These are phyloP conservation scores for Aspergillus versicolor DNA, from an alignment of 2,329 filamentous ascomycete genomes.

Conservation along the genomic window DNA sequence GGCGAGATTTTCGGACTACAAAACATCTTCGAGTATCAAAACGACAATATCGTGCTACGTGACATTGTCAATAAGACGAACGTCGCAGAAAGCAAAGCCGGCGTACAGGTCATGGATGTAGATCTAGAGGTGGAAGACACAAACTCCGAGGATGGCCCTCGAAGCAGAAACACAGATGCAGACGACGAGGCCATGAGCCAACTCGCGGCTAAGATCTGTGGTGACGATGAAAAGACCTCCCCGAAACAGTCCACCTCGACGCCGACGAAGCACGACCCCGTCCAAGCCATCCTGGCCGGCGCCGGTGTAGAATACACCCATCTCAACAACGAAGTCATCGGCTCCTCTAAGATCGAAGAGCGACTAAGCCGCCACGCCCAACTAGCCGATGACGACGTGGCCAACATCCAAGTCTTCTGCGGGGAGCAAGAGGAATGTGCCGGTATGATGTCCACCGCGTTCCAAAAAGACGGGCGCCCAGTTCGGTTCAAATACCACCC, in stretches of 20 bases:
- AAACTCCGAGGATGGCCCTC: constrained; percentile 42
- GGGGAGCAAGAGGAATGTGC: constrained; percentile 17
- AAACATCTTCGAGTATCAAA: constrained; percentile 82
- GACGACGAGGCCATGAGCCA: constrained; percentile 71
- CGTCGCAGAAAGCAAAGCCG: constrained; percentile 85
- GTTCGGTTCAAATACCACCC: constrained; percentile 67
- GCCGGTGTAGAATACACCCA: constrained; percentile 95
- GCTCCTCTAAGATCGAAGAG: constrained; percentile 87
- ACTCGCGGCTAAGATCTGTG: constrained; percentile 63
- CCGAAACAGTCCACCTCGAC: constrained; percentile 20
- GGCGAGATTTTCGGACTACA: constrained; percentile 90
- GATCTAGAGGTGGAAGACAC: constrained; percentile 63
- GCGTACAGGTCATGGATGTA: constrained; percentile 75
- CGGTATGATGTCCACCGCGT: constrained; percentile 13
- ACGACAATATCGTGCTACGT: constrained; percentile 76
- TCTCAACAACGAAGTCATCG: constrained; percentile 92
- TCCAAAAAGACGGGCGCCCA: constrained; percentile 40
- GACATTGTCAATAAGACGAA: constrained; percentile 99
- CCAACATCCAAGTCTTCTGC: constrained; percentile 37
- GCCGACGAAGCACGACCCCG: constrained; percentile 61
- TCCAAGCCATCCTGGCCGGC: constrained; percentile 83
- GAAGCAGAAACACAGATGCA: constrained; percentile 28
- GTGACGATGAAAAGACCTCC: constrained; percentile 30
- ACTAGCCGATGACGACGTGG: constrained; percentile 32
- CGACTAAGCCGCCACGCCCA: constrained; percentile 76